phyloP scores from a whole-genome alignment of 306 rosid genomes.

The Gynostemma pentaphyllum region DNA sequence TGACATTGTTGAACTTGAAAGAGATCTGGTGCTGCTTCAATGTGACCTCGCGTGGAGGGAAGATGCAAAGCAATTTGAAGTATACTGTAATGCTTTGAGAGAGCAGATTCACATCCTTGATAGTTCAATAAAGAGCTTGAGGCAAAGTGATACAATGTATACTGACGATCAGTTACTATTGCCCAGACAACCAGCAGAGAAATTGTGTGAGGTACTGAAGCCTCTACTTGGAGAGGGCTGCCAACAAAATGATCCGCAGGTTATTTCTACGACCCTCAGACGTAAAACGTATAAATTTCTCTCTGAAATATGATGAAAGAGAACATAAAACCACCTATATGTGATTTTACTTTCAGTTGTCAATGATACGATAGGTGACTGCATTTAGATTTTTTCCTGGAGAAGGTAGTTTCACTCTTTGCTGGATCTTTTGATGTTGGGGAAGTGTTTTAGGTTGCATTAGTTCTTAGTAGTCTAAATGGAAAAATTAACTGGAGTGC shows the following conservation, averaged over 20 bases:
- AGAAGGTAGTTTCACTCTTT: not conserved
- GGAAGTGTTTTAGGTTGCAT: not conserved
- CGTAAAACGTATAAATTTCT: not conserved
- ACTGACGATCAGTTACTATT: constrained; percentile 23
- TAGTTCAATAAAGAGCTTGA: constrained; percentile 28
- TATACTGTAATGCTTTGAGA: constrained; percentile 33
- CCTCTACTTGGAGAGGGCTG: constrained; percentile 18
- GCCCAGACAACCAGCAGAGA: constrained; percentile 34
- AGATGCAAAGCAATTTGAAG: constrained; percentile 35
- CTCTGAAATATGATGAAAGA: constrained; percentile 2
- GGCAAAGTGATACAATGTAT: constrained; percentile 17
- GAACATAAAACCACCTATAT: not conserved
- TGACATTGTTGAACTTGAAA: constrained; percentile 55
- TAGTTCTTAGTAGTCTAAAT: not conserved
- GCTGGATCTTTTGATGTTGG: not conserved
- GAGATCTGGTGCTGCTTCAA: constrained; percentile 42
- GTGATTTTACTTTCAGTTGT: not conserved
- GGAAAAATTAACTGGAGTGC: not conserved
- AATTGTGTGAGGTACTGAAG: constrained; percentile 40
- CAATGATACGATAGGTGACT: not conserved
- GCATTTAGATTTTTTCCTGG: not conserved
- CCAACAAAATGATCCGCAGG: constrained; percentile 39
- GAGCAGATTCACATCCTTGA: constrained; percentile 38
- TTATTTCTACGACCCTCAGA: constrained; percentile 17
- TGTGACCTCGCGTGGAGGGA: constrained; percentile 32